A percentile compares a stretch with the other conserved stretches of the same genome.
Evolutionary conservation across 1,284 basidiomycete genomes (phyloP).

Genomic region (Trametes sp.): DNA sequence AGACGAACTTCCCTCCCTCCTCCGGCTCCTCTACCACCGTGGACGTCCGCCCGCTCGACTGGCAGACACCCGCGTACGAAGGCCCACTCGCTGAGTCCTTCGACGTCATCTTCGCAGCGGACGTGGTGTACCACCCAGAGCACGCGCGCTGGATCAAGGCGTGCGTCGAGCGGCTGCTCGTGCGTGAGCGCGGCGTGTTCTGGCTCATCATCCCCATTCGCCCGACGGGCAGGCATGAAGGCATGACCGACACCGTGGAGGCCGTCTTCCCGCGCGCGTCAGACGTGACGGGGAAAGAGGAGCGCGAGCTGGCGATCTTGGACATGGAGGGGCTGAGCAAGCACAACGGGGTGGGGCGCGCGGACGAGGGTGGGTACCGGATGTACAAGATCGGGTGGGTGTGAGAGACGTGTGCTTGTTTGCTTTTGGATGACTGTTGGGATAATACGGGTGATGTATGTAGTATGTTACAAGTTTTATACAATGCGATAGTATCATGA

Average conservation of each 20-base stretch:
- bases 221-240: constrained; percentile 71
- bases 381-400: constrained; percentile 75
- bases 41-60: constrained; percentile 68
- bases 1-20: constrained; percentile 57
- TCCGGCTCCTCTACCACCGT: constrained; percentile 39
- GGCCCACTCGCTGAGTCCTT: constrained; percentile 40
- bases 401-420: neutral
- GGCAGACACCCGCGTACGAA: constrained; percentile 52
- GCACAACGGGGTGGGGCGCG: constrained; percentile 63
- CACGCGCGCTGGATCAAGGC: constrained; percentile 72
- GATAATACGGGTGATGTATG: constrained; percentile 20
- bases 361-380: constrained; percentile 73
- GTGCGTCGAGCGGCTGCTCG: constrained; percentile 61
- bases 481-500: constrained; percentile 30
- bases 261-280: constrained; percentile 54
- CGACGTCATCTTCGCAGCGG: constrained; percentile 69
- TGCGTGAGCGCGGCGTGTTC: constrained; percentile 56
- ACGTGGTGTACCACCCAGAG: constrained; percentile 74
- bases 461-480: constrained; percentile 27
- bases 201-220: constrained; percentile 78
- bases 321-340: constrained; percentile 53
- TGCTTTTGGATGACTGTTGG: neutral
- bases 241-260: constrained; percentile 64
- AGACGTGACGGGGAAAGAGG: neutral
- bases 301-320: constrained; percentile 51